Base-by-base conservation (phyloP, 352 stramenopile species). In the Halophytophthora polymorphica region DNA sequence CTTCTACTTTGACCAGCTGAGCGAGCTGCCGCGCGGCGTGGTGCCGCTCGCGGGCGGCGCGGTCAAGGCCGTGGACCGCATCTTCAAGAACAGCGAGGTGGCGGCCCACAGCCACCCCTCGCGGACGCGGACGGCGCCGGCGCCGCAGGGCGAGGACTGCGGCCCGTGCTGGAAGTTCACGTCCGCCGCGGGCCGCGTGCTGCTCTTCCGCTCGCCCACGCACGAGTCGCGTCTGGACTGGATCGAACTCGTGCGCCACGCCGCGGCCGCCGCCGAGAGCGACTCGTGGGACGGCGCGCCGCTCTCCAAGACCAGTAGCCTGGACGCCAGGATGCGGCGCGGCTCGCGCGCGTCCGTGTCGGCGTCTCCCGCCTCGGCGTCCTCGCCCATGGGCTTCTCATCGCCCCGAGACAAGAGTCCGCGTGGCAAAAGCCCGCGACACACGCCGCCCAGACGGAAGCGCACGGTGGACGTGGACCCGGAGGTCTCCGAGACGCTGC, bases 151-250 rank as follows among this genome's bases (percentile, higher is more conserved):
- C 1, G 78, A 87, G 13, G 73, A 84, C 17, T 89, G 78, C 19
- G 79, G 79, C 1, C 76, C 76, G 29, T 90, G 79, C 66, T 90
- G 76, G 74, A 88, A 90, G 49, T 15, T 90, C 37, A 88, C 71
- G 56, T 84, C 73, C 8, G 70, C 47, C 25, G 65, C 61, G 11
- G 73, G 72, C 0, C 73, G 79, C 11, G 70, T 85, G 40, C 44
- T 90, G 36, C 64, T 90, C 35, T 90, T 90, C 50, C 77, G 79
- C 10, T 67, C 77, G n/a, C 61, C 66, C 12, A 79, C 71, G 17
- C 56, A 67, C 21, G 72, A 85, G 17, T 55, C 66, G 14, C 70
- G 79, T 1, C 22, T 71, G 6, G 54, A 73, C 17, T 90, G 79
- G 79, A 71, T 90, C 21, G 58, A 81, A 4, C 57, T 56, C 44